A percentile compares a stretch with the other conserved stretches of the same genome.
phyloP scores from a whole-genome alignment of 75 land plant species.

The Isoetes taiwanensis region DNA sequence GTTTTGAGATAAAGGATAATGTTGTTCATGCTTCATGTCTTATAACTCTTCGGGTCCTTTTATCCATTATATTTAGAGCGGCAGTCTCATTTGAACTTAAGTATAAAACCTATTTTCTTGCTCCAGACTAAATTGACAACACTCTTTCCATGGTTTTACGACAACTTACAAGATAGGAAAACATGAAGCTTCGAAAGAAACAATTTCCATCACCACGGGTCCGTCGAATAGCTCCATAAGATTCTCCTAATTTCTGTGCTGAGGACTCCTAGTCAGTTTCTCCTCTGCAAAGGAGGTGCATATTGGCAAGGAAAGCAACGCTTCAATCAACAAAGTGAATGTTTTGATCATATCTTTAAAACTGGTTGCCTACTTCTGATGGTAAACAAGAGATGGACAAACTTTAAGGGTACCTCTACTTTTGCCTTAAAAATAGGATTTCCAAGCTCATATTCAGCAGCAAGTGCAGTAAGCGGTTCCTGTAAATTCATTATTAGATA shows the following conservation, averaged over 20 bases:
- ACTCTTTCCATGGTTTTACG: too few relatives aligned
- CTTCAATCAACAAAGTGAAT: not conserved
- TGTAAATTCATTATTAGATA: constrained; percentile 15
- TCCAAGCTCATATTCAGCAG: constrained; percentile 76
- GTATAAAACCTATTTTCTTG: too few relatives aligned
- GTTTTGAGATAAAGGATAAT: too few relatives aligned
- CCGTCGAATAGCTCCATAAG: constrained; percentile 66
- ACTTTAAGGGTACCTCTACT: constrained; percentile 41
- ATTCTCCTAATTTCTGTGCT: constrained; percentile 46
- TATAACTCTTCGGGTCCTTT: too few relatives aligned
- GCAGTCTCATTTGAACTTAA: too few relatives aligned
- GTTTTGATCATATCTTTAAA: not conserved
- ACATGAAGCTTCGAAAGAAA: constrained; percentile 91
- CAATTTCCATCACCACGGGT: constrained; percentile 97
- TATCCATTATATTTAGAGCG: too few relatives aligned
- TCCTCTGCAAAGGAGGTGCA: not conserved
- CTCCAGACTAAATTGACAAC: too few relatives aligned
- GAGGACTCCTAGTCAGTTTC: not conserved
- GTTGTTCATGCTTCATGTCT: too few relatives aligned
- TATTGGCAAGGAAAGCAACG: not conserved
- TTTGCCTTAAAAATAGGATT: constrained; percentile 60
- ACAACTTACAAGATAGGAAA: constrained; percentile 72
- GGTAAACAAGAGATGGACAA: not conserved
- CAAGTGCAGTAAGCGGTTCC: constrained; percentile 71
- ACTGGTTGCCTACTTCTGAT: not conserved